A percentile compares a stretch with the other conserved stretches of the same genome.
phyloP scores from a whole-genome alignment of 805 yeast genomes.

The Candida pseudofarinosa region DNA sequence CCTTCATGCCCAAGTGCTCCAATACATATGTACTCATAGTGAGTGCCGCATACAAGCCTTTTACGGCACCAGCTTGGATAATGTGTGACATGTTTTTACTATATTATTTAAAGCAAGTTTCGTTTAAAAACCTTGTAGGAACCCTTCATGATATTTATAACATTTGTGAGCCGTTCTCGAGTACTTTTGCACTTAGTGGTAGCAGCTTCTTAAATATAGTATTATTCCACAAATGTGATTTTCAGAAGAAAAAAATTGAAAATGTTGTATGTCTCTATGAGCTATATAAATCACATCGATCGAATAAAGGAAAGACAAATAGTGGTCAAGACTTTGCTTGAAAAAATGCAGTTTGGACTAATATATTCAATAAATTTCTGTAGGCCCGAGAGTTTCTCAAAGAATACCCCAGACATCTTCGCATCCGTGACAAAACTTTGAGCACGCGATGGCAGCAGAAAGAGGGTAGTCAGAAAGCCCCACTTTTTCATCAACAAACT shows the following conservation, averaged over 20 bases:
- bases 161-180: no score
- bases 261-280: not conserved
- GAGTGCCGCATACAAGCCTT: no score
- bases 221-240: not conserved
- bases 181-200: no score
- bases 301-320: not conserved
- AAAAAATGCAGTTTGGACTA: not conserved
- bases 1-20: no score
- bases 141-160: no score
- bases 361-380: no score
- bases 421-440: constrained; percentile 97
- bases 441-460: constrained; percentile 96
- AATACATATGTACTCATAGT: no score
- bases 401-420: constrained; percentile 95
- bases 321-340: not conserved
- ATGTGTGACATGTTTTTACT: no score
- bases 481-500: constrained; percentile 91
- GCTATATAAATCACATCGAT: not conserved
- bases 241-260: no score
- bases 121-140: no score
- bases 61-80: no score
- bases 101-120: no score
- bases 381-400: constrained; percentile 12
- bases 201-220: not conserved
- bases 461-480: constrained; percentile 94